Evolutionary conservation across 192 early-diverging fungal genomes (phyloP).

Genomic region (Coemansia sp.): DNA sequence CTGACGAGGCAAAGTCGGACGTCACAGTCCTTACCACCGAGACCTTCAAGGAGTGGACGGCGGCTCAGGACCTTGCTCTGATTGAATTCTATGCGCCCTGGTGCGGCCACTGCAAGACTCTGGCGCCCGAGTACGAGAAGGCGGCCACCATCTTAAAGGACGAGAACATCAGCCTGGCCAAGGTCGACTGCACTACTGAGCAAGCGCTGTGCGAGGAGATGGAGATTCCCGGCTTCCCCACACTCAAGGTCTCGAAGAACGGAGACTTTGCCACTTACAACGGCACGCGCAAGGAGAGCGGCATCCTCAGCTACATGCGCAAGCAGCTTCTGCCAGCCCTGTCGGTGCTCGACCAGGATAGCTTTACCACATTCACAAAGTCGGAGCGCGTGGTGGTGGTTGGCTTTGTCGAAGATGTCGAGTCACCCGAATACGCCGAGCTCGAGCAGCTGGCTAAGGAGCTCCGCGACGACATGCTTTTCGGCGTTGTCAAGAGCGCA

Average conservation of each 20-base stretch:
- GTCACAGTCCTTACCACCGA: conserved; percentile 13
- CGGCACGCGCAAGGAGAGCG: conserved; percentile 83
- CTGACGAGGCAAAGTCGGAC: conserved; percentile 21
- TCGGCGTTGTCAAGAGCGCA: conserved; percentile 75
- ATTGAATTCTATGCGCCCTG: conserved; percentile 98
- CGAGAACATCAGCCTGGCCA: conserved; percentile 75
- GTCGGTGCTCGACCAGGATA: conserved; percentile 65
- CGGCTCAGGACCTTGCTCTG: conserved; percentile 69
- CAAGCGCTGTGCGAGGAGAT: conserved; percentile 79
- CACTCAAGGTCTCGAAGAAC: conserved; percentile 83
- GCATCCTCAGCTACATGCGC: conserved; percentile 91
- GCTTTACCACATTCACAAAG: conserved; percentile 70
- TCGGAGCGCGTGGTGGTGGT: conserved; percentile 91
- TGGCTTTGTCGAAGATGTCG: conserved; percentile 69
- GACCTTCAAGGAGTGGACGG: conserved; percentile 42
- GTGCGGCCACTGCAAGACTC: conserved; percentile 96
- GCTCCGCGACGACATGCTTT: conserved; percentile 84
- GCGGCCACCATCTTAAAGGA: conserved; percentile 87
- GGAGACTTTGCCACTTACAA: conserved; percentile 75
- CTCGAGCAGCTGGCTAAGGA: conserved; percentile 72
- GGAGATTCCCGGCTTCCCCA: conserved; percentile 88
- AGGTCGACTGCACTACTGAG: conserved; percentile 96
- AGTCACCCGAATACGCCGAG: conserved; percentile 63
- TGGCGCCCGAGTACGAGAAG: conserved; percentile 92
- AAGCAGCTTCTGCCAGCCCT: conserved; percentile 90